phyloP scores from a whole-genome alignment of 805 yeast genomes.

The Lipomyces yamanashiensis region DNA sequence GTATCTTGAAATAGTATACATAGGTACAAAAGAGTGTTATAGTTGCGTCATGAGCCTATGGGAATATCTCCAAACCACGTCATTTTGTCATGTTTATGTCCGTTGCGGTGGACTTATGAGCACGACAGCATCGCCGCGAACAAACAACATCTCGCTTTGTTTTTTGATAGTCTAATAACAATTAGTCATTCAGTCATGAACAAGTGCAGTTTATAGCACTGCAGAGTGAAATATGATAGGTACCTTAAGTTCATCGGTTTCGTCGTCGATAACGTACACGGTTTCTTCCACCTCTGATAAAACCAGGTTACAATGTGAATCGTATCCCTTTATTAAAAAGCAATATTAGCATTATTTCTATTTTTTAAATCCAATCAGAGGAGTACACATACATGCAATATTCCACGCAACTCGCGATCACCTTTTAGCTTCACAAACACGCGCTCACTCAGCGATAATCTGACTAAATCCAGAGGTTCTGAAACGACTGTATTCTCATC shows the following conservation, averaged over 20 bases:
- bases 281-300: slow-evolving; percentile 91
- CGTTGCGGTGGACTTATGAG: slow-evolving; percentile 59
- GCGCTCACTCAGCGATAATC: slow-evolving; percentile 82
- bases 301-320: slow-evolving; percentile 95
- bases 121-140: slow-evolving; percentile 97
- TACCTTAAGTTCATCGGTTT: slow-evolving; percentile 45
- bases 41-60: no score
- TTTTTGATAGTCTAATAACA: slow-evolving; percentile 53
- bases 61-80: no score
- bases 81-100: slow-evolving; percentile 1
- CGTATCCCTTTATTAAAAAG: slow-evolving; percentile 64
- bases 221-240: neutral
- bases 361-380: neutral
- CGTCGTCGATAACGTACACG: slow-evolving; percentile 62
- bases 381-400: slow-evolving; percentile 64
- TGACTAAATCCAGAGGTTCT: slow-evolving; percentile 90
- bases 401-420: slow-evolving; percentile 88
- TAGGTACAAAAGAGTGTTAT: no score
- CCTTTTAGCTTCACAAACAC: slow-evolving; percentile 91
- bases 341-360: no score
- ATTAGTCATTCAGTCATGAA: neutral
- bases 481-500: slow-evolving; percentile 39
- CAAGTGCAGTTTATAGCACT: neutral
- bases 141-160: slow-evolving; percentile 82
- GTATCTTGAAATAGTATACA: no score